Evolutionary conservation across 2,329 filamentous ascomycete species (phyloP), one percentile per base, ranked within the genome.

Genomic region (Penicillium decumbens): DNA sequence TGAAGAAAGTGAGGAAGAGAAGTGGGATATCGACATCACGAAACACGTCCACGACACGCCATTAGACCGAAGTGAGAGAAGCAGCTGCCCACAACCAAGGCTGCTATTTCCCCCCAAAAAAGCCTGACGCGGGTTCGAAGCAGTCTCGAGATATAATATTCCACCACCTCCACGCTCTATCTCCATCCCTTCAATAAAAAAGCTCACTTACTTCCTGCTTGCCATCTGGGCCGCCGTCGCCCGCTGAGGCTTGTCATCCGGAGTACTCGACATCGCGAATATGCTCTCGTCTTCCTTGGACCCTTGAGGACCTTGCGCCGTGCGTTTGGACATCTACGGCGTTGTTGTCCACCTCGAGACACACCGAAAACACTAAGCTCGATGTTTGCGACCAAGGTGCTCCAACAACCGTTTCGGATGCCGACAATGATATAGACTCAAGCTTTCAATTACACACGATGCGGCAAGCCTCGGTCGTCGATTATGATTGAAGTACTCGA

Each of bases 181-280:
- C 20, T 30, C 13, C 24, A 33, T 24, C 24, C 12, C 29, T 20
- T n/a, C 3, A 29, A 50, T 27, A 37, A 30, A 44, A 15, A 10
- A 15, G n/a, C 25, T 54, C 41, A 80, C 78, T 74, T 70, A 80
- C 78, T 75, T 80, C 69, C 78, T 74, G 51, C 65, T 68, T 28
- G 78, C 78, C 66, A 80, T 43, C 65, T 80, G 78, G 33, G 78
- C 77, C 33, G 78, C 77, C 25, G 77, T 80, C 29, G 78, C 78
- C 65, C 72, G 72, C 58, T 74, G 71, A 24, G 74, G 72, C 57
- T 70, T 68, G 2, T 79, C 76, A 41, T 70, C 71, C 25, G 68
- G 67, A 46, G 70, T 70, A 28, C 68, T 69, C 43, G 68, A 66
- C 69, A 71, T 70, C 10, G 65, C 65, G 51, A 67, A 67, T 23